Base-by-base conservation (phyloP, 352 stramenopile genomes). In the Phytophthora colocasiae region DNA sequence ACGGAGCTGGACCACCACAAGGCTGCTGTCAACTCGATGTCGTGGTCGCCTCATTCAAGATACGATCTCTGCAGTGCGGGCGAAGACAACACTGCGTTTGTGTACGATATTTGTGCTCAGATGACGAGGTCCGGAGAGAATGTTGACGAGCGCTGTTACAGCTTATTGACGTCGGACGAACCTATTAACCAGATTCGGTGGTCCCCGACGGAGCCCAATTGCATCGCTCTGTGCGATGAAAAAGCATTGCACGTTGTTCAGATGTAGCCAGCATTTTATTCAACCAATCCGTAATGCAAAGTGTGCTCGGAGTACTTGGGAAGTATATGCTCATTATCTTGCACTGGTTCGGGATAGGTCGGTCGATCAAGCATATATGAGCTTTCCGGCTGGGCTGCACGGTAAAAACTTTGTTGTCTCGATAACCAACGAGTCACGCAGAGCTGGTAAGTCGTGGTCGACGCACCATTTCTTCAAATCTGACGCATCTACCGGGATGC, bases 241-340 rank as follows among this genome's bases (percentile, higher is more conserved):
- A 91, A 99, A 49, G 97, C 97, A 12, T 77, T 98, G 26, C 97
- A 99, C 74, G 96, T 99, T 64, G 83, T 98, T 24, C 82, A 94
- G 64, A 59, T 93, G 56, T 90, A 79, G 49, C 32, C 31, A 36
- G 4, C 31, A 36, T 14, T 36, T 0, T 36, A 34, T 11, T 36
- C 31, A 36, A 36, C 31, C 12, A 36, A 36, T 14, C 2, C 31
- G 31, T 36, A 12, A 8, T 36, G 31, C 31, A 3, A 36, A 36
- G 8, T 36, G n/a, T n/a, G n/a, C n/a, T n/a, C n/a, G 8, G 31
- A 7, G 31, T 14, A 36, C 31, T 36, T 11, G 8, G 31, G 31
- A 34, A 34, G 10, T 34, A 34, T 34, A 34, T 34, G 31, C 31
- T 34, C 31, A 2, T 14, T 10, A 14, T 36, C 31, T 12, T 22